These are phyloP conservation scores for Malassezia vespertilionis DNA, from an alignment of 1,284 basidiomycete genomes.

Conservation along the genomic window DNA sequence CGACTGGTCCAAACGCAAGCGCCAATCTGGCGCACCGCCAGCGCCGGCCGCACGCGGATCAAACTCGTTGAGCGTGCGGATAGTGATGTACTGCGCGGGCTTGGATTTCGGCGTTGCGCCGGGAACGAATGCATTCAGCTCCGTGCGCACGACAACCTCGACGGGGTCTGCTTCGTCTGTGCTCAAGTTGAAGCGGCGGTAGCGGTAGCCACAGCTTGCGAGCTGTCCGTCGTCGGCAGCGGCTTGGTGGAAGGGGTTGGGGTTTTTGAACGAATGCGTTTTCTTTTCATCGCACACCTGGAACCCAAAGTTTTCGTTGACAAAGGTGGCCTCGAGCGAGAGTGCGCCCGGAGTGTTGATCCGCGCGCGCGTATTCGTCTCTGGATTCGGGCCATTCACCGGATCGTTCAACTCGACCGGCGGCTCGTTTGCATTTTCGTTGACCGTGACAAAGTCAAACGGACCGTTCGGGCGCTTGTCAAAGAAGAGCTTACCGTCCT, in stretches of 20 bases:
- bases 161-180: constrained; percentile 70
- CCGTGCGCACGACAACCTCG: constrained; percentile 83
- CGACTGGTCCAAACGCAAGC: constrained; percentile 85
- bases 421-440: constrained; percentile 94
- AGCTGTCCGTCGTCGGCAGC: constrained; percentile 63
- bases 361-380: constrained; percentile 48
- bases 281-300: constrained; percentile 77
- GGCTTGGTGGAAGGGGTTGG: constrained; percentile 74
- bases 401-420: constrained; percentile 72
- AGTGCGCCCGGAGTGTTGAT: constrained; percentile 91
- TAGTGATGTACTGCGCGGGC: constrained; percentile 53
- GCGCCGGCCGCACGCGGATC: constrained; percentile 81
- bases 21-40: constrained; percentile 92
- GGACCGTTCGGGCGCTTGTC: constrained; percentile 91
- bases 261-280: constrained; percentile 41
- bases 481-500: constrained; percentile 80
- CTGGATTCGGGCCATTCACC: constrained; percentile 49
- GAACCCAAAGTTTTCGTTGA: constrained; percentile 98
- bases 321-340: constrained; percentile 92
- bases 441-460: constrained; percentile 92
- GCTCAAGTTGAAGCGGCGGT: constrained; percentile 88
- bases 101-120: constrained; percentile 22
- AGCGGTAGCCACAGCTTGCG: constrained; percentile 89
- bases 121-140: constrained; percentile 75
- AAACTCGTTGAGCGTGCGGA: constrained; percentile 94